A percentile compares a stretch with the other conserved stretches of the same genome.
These are phyloP conservation scores for Cicer judaicum DNA, from an alignment of 306 rosid species.

Conservation along the genomic window DNA sequence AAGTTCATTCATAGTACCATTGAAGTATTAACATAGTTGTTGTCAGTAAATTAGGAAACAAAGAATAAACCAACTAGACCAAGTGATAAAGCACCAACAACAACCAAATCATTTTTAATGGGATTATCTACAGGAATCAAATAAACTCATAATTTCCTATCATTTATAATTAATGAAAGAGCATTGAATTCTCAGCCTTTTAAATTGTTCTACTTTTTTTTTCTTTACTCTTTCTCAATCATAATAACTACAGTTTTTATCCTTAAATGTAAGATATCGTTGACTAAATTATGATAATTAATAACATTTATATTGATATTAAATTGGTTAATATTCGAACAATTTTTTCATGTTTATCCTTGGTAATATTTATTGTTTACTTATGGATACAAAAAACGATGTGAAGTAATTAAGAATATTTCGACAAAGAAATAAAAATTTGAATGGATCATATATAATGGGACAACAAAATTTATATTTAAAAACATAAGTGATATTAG, in stretches of 20 bases:
- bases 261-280: background rate
- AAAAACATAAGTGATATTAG: background rate
- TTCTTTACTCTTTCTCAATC: background rate
- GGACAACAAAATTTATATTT: background rate
- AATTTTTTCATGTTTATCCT: background rate
- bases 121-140: background rate
- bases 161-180: background rate
- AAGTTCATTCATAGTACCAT: slow-evolving; percentile 7
- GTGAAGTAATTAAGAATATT: background rate
- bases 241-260: background rate
- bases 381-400: background rate
- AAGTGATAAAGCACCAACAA: background rate
- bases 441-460: background rate
- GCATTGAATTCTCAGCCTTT: background rate
- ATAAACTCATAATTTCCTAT: background rate
- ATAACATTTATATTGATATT: background rate
- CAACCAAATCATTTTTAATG: background rate
- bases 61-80: slow-evolving; percentile 21
- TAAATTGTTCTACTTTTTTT: background rate
- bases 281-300: background rate
- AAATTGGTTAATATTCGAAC: background rate
- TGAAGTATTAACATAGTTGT: background rate
- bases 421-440: background rate
- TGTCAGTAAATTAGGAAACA: slow-evolving; percentile 20
- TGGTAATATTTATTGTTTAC: background rate